Evolutionary conservation across 257 asterid genomes (phyloP).

Genomic region (Ilex aquifolium): DNA sequence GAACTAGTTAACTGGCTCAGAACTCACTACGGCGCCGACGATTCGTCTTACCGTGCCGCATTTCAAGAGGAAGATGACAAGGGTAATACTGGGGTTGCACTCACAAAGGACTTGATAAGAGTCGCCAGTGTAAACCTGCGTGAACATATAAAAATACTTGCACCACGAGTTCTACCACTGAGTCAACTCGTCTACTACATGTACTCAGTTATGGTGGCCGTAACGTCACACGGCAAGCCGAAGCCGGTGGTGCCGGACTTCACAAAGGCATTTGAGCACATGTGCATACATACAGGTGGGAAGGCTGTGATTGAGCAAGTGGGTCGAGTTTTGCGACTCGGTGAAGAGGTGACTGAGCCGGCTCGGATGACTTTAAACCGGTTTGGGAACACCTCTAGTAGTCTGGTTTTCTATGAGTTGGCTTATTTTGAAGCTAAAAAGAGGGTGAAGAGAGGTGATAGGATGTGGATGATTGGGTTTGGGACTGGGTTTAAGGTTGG

Average conservation of each 20-base stretch:
- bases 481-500: conserved; percentile 72
- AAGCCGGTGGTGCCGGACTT: conserved; percentile 46
- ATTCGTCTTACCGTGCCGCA: conserved; percentile 42
- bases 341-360: conserved; percentile 42
- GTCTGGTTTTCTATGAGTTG: conserved; percentile 59
- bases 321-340: conserved; percentile 32
- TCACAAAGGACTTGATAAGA: conserved; percentile 47
- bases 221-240: conserved; percentile 1
- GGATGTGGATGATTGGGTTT: conserved; percentile 71
- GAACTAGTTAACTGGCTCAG: conserved; percentile 46
- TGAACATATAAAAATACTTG: conserved; percentile 41
- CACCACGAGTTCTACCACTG: conserved; percentile 50
- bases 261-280: conserved; percentile 47
- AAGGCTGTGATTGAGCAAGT: conserved; percentile 57
- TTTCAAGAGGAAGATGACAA: conserved; percentile 61
- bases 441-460: conserved; percentile 54
- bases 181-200: conserved; percentile 35
- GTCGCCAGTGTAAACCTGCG: conserved; percentile 43
- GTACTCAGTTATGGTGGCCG: conserved; percentile 18
- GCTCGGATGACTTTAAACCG: conserved; percentile 58
- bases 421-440: conserved; percentile 69
- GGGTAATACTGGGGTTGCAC: conserved; percentile 46
- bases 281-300: conserved; percentile 65
- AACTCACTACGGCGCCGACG: conserved; percentile 63
- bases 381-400: conserved; percentile 68